phyloP scores from a whole-genome alignment of 2,329 filamentous ascomycete genomes.

The Hypomyces rosellus region DNA sequence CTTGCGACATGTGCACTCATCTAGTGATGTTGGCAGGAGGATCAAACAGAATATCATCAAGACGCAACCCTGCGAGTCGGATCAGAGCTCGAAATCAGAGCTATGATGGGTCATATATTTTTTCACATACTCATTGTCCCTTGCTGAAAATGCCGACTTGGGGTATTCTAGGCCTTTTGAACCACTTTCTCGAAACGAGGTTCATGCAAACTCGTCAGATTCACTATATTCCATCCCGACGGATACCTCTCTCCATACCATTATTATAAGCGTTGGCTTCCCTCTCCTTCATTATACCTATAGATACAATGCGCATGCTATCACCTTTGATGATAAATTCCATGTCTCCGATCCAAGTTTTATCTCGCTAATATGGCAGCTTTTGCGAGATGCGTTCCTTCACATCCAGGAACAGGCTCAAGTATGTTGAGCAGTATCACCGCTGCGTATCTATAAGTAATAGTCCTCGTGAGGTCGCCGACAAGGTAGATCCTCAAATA shows the following conservation, averaged over 20 bases:
- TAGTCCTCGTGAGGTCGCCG: too few relatives aligned
- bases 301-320: conserved; percentile 13
- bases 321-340: conserved; percentile 53
- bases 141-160: not conserved
- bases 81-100: not conserved
- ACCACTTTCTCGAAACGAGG: conserved; percentile 29
- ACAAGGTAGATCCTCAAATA: too few relatives aligned
- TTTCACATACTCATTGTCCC: not conserved
- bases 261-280: conserved; percentile 29
- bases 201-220: conserved; percentile 27
- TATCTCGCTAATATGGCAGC: conserved; percentile 34
- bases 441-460: conserved; percentile 52
- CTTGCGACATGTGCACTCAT: not conserved
- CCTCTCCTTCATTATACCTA: conserved; percentile 36
- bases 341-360: conserved; percentile 64
- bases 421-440: conserved; percentile 31
- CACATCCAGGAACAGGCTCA: conserved; percentile 32
- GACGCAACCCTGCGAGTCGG: not conserved
- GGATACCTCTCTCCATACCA: conserved; percentile 31
- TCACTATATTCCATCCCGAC: conserved; percentile 26
- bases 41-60: not conserved
- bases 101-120: not conserved
- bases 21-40: not conserved
- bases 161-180: not conserved
- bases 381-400: conserved; percentile 37